Evolutionary conservation across 257 asterid species (phyloP).

Genomic region (Ligustrum vulgare): DNA sequence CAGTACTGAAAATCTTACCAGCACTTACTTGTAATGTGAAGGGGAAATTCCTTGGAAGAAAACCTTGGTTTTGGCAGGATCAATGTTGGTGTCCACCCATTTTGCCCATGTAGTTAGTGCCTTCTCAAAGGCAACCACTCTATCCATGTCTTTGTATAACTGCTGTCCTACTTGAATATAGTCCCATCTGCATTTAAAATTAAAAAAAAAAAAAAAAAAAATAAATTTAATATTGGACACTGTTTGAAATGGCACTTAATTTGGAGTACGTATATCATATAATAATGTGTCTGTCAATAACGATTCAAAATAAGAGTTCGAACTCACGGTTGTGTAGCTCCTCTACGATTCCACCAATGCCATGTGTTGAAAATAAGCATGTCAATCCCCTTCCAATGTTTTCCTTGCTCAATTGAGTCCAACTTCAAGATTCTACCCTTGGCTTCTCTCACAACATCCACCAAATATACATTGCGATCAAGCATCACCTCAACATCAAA

Average conservation of each 20-base stretch:
- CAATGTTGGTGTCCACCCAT: conserved; percentile 76
- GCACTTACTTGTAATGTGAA: conserved; percentile 80
- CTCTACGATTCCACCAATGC: conserved; percentile 94
- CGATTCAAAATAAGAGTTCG: not conserved
- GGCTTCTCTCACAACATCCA: conserved; percentile 55
- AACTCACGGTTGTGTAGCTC: conserved; percentile 69
- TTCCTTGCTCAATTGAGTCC: conserved; percentile 65
- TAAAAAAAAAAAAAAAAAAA: no score
- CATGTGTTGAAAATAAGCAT: conserved; percentile 77
- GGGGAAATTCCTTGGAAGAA: conserved; percentile 97
- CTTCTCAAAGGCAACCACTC: conserved; percentile 70
- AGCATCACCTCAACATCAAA: conserved; percentile 62
- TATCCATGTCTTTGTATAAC: conserved; percentile 73
- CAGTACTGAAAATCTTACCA: not conserved
- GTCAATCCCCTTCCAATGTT: conserved; percentile 64
- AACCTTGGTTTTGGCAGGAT: conserved; percentile 61
- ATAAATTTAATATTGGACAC: no score
- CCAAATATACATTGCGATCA: conserved; percentile 60
- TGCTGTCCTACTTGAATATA: conserved; percentile 57
- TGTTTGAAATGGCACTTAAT: no score
- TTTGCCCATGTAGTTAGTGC: conserved; percentile 79
- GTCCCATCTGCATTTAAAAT: conserved; percentile 66
- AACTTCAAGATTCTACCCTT: conserved; percentile 57
- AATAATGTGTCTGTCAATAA: not conserved
- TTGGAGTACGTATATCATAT: not conserved